Evolutionary conservation across 805 yeast genomes (phyloP).

Genomic region (Yarrowia sp.): DNA sequence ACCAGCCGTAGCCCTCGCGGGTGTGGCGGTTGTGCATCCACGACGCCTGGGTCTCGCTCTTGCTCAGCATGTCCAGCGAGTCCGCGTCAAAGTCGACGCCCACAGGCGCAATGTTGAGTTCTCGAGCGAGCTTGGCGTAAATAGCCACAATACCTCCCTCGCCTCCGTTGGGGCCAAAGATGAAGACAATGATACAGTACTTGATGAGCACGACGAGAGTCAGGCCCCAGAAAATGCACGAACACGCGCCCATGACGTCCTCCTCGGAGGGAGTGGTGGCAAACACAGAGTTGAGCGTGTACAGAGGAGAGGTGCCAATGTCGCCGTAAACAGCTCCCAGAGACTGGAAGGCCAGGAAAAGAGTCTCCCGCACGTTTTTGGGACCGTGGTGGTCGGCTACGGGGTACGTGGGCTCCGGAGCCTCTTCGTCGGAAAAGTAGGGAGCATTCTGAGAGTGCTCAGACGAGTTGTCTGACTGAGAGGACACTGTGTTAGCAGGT

Average conservation of each 20-base stretch:
- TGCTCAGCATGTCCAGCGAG: constrained; percentile 32
- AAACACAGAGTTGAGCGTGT: constrained; percentile 23
- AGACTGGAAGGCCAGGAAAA: constrained; percentile 53
- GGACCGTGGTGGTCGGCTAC: constrained; percentile 13
- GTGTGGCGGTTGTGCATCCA: constrained; percentile 39
- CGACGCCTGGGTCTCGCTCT: constrained; percentile 48
- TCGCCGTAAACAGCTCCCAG: constrained; percentile 67
- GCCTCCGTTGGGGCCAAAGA: constrained; percentile 61
- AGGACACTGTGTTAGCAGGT: constrained; percentile 5
- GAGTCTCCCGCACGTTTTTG: neutral
- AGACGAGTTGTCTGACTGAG: neutral
- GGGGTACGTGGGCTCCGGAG: constrained; percentile 13
- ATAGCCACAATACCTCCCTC: constrained; percentile 73
- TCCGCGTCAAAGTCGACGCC: constrained; percentile 32
- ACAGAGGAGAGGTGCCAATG: constrained; percentile 32
- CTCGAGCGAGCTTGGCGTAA: constrained; percentile 62
- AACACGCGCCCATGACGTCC: constrained; percentile 31
- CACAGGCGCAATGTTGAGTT: constrained; percentile 47
- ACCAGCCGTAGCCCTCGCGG: neutral
- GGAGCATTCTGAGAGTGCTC: neutral
- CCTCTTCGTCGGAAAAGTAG: constrained; percentile 15
- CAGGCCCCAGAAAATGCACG: constrained; percentile 59
- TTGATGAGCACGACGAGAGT: constrained; percentile 61
- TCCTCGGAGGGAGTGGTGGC: neutral
- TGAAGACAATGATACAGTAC: constrained; percentile 58